These are phyloP conservation scores for Daedaleopsis nitida DNA, from an alignment of 768 basidiomycete genomes.

Conservation along the genomic window DNA sequence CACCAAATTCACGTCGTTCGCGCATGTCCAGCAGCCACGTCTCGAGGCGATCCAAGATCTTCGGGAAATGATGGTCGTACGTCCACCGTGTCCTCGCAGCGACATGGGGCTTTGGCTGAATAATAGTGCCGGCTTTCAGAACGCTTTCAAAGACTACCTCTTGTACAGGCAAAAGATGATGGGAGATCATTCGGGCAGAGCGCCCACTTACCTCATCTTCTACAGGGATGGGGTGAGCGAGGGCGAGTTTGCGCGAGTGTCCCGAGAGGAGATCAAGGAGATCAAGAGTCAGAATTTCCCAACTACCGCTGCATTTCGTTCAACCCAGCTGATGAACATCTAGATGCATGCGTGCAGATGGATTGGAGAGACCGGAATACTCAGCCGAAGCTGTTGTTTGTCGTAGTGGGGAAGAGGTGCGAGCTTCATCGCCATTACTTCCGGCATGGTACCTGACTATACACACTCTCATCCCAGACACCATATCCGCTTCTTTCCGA, in stretches of 20 bases:
- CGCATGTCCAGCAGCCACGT: slow-evolving; percentile 32
- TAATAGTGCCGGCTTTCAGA: not conserved
- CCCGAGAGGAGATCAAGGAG: slow-evolving; percentile 43
- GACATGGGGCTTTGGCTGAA: not conserved
- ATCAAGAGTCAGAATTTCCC: slow-evolving; percentile 41
- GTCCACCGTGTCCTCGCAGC: not conserved
- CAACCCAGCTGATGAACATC: not conserved
- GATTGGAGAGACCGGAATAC: not conserved
- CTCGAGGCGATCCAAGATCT: slow-evolving; percentile 36
- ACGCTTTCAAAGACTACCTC: not conserved
- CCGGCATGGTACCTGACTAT: too few species aligned
- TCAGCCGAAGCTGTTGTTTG: slow-evolving; percentile 48
- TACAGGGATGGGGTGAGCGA: slow-evolving; percentile 53
- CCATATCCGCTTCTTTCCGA: slow-evolving; percentile 53
- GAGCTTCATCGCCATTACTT: too few species aligned
- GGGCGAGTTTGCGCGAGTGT: slow-evolving; percentile 47
- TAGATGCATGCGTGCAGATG: slow-evolving; percentile 29
- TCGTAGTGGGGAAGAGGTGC: slow-evolving; percentile 62
- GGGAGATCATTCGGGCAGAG: not conserved
- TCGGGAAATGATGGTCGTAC: slow-evolving; percentile 33
- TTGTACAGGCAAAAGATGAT: not conserved
- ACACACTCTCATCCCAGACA: slow-evolving; percentile 41
- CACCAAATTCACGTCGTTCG: slow-evolving; percentile 42
- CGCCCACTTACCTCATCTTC: slow-evolving; percentile 28
- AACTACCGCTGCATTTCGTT: too few species aligned